Base-by-base conservation (phyloP, 202 grass and related monocot genomes). In the Alloteropsis angusta region DNA sequence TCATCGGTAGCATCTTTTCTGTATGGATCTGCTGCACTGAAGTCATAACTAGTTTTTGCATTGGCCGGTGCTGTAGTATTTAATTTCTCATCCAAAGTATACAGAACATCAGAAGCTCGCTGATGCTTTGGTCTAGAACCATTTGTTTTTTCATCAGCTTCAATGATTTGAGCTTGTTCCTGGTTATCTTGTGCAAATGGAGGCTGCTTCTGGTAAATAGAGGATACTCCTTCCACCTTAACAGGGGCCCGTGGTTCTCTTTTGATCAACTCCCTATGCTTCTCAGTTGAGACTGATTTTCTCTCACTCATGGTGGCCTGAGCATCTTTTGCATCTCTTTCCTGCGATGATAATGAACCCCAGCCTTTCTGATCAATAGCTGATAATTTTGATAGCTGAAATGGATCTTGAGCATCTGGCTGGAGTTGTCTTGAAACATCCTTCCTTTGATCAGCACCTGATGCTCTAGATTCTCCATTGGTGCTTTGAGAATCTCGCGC, bases 121-220 rank as follows among this genome's bases (percentile, higher is more conserved):
- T 73, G 53, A 74, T 36, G 68, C 60, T 85, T 64, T 55, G 4
- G 25, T 46, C 15, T 79, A 57, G 66, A 72, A 52, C 25, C 34
- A 55, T 84, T 67, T 85, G 25, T 47, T 47, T 71, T 73, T 56
- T 42, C 46, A 78, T 44, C 56, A 72, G 45, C 11, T 71, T 66
- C 36, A 42, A 65, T 76, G 18, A 13, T 71, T 63, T 63, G 54
- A 71, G 55, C 22, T 63, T 78, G 71, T 41, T 18, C 14, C 74
- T 14, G 60, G 14, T 21, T 61, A 19, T 60, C 62, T 68, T 47
- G 50, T 68, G 19, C 19, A 37, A 26, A 61, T 15, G 28, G n/a
- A 83, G 54, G 62, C 46, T 49, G 25, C 61, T 78, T 71, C 83
- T 80, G 46, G 61, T 85, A 56, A 74, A 59, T 16, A 56, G 59